Evolutionary conservation across 23 red algal species (phyloP), one percentile per base, ranked within the genome.

Genomic region (Gracilariopsis chorda): DNA sequence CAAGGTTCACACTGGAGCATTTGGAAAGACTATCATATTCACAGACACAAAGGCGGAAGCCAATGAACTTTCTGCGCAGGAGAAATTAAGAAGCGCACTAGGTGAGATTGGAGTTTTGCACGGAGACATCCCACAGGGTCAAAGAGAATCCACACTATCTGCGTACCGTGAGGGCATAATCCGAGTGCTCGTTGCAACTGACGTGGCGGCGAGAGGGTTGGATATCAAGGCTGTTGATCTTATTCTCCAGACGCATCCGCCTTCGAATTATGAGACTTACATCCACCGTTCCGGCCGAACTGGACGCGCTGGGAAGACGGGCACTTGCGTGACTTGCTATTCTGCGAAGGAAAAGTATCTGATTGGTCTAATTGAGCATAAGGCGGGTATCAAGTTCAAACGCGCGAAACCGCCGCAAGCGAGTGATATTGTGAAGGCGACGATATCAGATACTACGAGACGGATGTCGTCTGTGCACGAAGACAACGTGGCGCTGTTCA

Each of bases 211-310:
- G 13, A 75, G 94, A 21, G 94, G 94, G 21, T 76, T 96, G 0
- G 94, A 96, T 70, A 92, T 96, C 46, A 62, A 69, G 52, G 87
- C 76, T 25, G 94, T 96, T 21, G 94, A 96, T 13, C 80, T 96
- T 16, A 79, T 96, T 17, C 79, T 96, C 35, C 88, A 93, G 51
- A 96, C 94, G 42, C 92, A 92, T 77, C 88, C 90, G 1, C 94
- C 94, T 14, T 16, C 29, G n/a, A 78, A 60, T 40, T 87, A 87
- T 13, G 87, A 96, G 73, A 92, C 88, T 19, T 96, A 96, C 74
- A 88, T 96, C 42, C 94, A 96, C 37, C 88, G 94, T 20, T 87
- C 88, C 5, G 94, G 94, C 28, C 83, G 94, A 13, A 93, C 94
- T 24, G 94, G 94, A 4, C 65, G 94, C 19, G 88, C 90, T 11